phyloP scores from a whole-genome alignment of 1,284 basidiomycete genomes.

The Rhodotorula sp. region DNA sequence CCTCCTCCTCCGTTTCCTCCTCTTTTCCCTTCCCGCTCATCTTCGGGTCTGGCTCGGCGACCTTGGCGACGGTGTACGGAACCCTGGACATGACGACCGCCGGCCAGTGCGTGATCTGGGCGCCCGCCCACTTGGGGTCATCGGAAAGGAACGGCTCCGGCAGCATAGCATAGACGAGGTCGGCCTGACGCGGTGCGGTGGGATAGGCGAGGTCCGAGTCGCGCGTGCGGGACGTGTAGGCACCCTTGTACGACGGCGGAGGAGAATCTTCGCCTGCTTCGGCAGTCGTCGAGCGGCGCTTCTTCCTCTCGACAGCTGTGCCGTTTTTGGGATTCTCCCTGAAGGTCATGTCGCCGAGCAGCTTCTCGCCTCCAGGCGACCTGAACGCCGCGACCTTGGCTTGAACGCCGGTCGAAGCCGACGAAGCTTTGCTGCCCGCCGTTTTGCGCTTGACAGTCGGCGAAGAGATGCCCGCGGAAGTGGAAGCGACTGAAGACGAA shows the following conservation, averaged over 20 bases:
- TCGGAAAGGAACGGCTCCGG: constrained; percentile 54
- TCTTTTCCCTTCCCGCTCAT: neutral
- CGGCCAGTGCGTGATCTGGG: constrained; percentile 66
- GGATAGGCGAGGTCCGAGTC: constrained; percentile 49
- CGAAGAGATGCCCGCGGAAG: neutral
- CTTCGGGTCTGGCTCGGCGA: too few relatives aligned
- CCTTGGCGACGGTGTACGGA: neutral
- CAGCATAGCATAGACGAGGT: constrained; percentile 70
- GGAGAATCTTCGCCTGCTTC: neutral
- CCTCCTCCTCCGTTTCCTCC: neutral
- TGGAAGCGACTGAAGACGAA: constrained; percentile 18
- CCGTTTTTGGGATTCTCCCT: constrained; percentile 2
- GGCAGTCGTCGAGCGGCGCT: neutral
- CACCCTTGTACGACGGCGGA: constrained; percentile 31
- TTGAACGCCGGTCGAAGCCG: neutral
- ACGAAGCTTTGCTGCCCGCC: neutral
- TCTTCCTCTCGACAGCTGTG: neutral
- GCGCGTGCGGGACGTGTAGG: constrained; percentile 33
- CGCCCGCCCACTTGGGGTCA: constrained; percentile 29
- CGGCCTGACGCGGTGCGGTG: constrained; percentile 63
- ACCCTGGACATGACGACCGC: constrained; percentile 55
- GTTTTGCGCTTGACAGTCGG: neutral
- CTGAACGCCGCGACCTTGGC: constrained; percentile 1
- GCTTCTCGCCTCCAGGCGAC: neutral
- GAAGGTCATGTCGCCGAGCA: neutral